These are phyloP conservation scores for Calonectria honghensis DNA, from an alignment of 2,329 filamentous ascomycete species.

Conservation along the genomic window DNA sequence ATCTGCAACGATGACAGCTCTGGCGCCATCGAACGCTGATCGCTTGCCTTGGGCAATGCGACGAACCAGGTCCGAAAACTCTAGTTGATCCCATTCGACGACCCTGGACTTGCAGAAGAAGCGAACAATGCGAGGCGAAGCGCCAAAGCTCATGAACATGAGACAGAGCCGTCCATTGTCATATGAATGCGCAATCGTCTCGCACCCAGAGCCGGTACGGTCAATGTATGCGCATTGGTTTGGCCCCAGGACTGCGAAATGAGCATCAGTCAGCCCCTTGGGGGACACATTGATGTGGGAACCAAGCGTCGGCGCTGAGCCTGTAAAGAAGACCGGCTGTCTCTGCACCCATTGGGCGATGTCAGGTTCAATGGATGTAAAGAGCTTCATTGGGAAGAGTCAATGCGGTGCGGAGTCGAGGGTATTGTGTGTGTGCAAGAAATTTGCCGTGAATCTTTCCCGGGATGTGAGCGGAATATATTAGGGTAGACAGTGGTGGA, in stretches of 20 bases:
- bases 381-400: constrained; percentile 74
- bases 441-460: constrained; percentile 2
- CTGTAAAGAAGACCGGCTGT: constrained; percentile 85
- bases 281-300: constrained; percentile 85
- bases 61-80: constrained; percentile 69
- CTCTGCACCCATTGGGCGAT: constrained; percentile 78
- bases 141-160: constrained; percentile 82
- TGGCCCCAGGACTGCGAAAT: constrained; percentile 76
- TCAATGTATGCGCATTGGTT: constrained; percentile 82
- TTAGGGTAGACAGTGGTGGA: constrained; percentile 37
- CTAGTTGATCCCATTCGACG: constrained; percentile 74
- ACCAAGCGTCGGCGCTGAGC: constrained; percentile 80
- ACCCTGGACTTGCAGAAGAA: constrained; percentile 77
- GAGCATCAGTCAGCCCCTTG: constrained; percentile 79
- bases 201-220: constrained; percentile 83
- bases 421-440: neutral
- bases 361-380: constrained; percentile 70
- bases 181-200: constrained; percentile 85
- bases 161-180: constrained; percentile 86
- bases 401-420: constrained; percentile 26
- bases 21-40: constrained; percentile 67
- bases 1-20: constrained; percentile 77
- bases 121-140: constrained; percentile 76
- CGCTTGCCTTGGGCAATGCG: constrained; percentile 61
- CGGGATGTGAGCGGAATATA: constrained; percentile 28